Conservation (phyloP, 192 early-diverging fungal genomes). For the Backusella circina region DNA sequence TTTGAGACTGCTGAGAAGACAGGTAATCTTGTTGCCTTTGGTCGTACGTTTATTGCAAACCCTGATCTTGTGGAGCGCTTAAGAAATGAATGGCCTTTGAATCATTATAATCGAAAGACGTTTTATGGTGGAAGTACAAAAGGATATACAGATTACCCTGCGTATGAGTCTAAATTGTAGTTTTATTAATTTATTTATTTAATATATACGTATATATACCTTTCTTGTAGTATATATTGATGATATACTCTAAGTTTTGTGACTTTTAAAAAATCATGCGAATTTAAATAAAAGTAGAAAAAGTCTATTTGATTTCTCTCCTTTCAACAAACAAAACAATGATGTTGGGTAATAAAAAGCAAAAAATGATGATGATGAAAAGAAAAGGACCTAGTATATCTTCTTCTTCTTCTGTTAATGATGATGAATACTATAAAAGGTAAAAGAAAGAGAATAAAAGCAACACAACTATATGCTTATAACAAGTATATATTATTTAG, state of each 20-base stretch:
- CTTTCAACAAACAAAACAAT: not conserved
- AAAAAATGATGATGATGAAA: not conserved
- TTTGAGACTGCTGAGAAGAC: constrained; percentile 10
- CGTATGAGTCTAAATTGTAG: not conserved
- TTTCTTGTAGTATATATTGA: too few relatives aligned
- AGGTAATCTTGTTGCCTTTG: constrained; percentile 24
- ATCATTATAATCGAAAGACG: constrained; percentile 15
- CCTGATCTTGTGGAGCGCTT: constrained; percentile 25
- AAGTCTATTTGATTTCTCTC: not conserved
- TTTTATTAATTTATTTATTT: not conserved
- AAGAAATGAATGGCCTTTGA: constrained; percentile 7
- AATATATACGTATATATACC: too few relatives aligned
- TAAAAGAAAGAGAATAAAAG: not conserved
- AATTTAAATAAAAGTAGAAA: not conserved
- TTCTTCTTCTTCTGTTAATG: not conserved
- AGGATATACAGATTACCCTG: constrained; percentile 32
- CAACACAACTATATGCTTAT: not conserved
- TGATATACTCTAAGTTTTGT: not conserved
- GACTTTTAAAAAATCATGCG: not conserved
- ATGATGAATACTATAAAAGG: not conserved
- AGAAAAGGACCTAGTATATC: not conserved
- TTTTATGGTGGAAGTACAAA: constrained; percentile 13
- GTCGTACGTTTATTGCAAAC: constrained; percentile 31
- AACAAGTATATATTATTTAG: not conserved
- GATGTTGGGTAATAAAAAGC: not conserved